Base-by-base conservation (phyloP, 805 yeast genomes). In the Metschnikowia koreensis region DNA sequence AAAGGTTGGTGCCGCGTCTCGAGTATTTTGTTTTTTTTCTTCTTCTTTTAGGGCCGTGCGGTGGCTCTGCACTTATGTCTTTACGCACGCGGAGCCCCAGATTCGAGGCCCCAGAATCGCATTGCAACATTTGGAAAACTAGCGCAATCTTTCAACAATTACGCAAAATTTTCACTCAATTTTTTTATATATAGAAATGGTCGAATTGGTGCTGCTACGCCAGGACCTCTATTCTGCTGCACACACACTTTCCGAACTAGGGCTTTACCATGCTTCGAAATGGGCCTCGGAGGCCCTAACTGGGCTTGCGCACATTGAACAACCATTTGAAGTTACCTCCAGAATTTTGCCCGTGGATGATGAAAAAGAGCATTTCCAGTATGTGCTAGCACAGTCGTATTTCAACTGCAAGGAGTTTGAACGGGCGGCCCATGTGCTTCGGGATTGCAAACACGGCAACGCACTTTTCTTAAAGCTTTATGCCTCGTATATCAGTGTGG, bases 341-440 rank as follows among this genome's bases (percentile, higher is more conserved):
- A 50, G 50, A 7, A 51, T 48, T n/a, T 47, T 60, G 5, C 59
- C 56, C 15, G 54, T 53, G 1, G 56, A 63, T 1, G 83, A 82
- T 51, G 61, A 66, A 45, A 40, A 53, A n/a, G 78, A 74, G 51
- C 68, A 65, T 43, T 77, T 80, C 51, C 69, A 70, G 52, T 69
- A 87, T 28, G 57, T 81, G 13, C 71, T 89, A 28, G 97, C 93
- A 0, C 81, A 82, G 48, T 66, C 87, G 0, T 84, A 87, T 63
- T 89, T 93, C 73, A 86, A 83, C 61, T 83, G 89, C 62, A 84
- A 87, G 60, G 98, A 94, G 67, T 93, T 85, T 64, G 93, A 86
- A 51, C 70, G 98, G 28, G 87, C 92, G 51, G 82, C 87, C 5
- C 73, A 75, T 58, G 76, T 76, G 12, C 70, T 94, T 51, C 75